A percentile compares a stretch with the other conserved stretches of the same genome.
phyloP scores from a whole-genome alignment of 106 monocot genomes.

The Agapanthus africanus region DNA sequence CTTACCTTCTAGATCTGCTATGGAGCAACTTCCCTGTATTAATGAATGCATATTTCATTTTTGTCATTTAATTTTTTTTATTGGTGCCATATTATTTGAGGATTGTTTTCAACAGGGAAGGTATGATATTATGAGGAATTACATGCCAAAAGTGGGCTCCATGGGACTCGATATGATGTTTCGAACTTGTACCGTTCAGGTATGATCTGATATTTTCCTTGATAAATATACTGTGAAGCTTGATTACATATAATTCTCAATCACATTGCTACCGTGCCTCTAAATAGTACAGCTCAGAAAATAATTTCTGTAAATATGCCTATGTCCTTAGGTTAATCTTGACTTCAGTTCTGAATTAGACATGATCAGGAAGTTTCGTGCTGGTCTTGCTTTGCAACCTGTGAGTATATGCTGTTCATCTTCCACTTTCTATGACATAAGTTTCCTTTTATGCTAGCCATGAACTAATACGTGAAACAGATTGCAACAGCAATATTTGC shows the following conservation, averaged over 20 bases:
- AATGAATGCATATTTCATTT: neutral
- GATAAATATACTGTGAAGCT: neutral
- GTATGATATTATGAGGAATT: constrained; percentile 94
- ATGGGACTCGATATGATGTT: constrained; percentile 99
- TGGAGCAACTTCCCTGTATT: neutral
- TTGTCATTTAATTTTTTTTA: neutral
- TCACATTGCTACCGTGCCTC: too few species aligned
- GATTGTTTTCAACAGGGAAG: constrained; percentile 56
- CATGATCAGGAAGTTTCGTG: constrained; percentile 96
- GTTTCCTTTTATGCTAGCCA: neutral
- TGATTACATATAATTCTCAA: neutral
- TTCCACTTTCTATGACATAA: neutral
- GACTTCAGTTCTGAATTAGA: constrained; percentile 96
- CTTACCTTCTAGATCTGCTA: neutral
- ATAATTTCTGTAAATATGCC: neutral
- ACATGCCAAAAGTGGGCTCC: constrained; percentile 99
- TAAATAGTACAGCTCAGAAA: too few species aligned
- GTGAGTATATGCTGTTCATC: constrained; percentile 30
- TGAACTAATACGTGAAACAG: constrained; percentile 34
- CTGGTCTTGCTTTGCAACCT: constrained; percentile 89
- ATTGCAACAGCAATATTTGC: constrained; percentile 97
- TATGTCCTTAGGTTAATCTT: constrained; percentile 74
- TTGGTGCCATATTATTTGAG: neutral
- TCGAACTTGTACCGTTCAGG: constrained; percentile 98
- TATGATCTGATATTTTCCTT: constrained; percentile 8